Evolutionary conservation across 164 flowering plant genomes (phyloP).

Genomic region (Cinnamomum chago): DNA sequence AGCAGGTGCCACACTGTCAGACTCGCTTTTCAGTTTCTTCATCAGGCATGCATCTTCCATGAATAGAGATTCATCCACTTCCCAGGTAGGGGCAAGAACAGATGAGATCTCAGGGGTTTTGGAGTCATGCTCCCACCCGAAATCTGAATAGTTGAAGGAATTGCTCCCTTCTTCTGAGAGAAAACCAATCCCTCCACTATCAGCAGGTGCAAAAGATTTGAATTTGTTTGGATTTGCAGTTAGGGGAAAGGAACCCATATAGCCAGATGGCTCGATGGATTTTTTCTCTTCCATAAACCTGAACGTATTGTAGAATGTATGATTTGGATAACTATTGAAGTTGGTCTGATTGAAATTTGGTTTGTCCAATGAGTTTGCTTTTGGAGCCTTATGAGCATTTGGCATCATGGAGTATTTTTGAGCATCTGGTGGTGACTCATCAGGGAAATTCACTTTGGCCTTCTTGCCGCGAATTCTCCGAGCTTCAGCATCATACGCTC

Average conservation of each 20-base stretch:
- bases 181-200: slow-evolving; percentile 33
- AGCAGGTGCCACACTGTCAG: slow-evolving; percentile 23
- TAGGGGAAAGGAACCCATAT: slow-evolving; percentile 20
- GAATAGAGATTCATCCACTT: slow-evolving; percentile 42
- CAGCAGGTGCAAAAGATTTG: slow-evolving; percentile 28
- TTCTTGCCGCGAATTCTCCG: slow-evolving; percentile 90
- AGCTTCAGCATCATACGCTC: slow-evolving; percentile 98
- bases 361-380: slow-evolving; percentile 18
- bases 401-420: slow-evolving; percentile 35
- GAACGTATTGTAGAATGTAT: slow-evolving; percentile 26
- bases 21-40: slow-evolving; percentile 52
- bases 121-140: slow-evolving; percentile 56
- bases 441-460: slow-evolving; percentile 96
- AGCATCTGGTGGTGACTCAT: slow-evolving; percentile 32
- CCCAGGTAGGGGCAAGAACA: slow-evolving; percentile 34
- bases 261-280: slow-evolving; percentile 27
- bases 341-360: slow-evolving; percentile 28
- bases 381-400: slow-evolving; percentile 30
- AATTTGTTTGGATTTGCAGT: slow-evolving; percentile 20
- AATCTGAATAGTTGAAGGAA: slow-evolving; percentile 66
- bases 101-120: slow-evolving; percentile 79
- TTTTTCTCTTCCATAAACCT: slow-evolving; percentile 59
- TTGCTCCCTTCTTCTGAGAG: slow-evolving; percentile 78
- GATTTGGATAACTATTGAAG: slow-evolving; percentile 27
- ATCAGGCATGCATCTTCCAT: slow-evolving; percentile 44